Conservation (phyloP, 306 rosid genomes). For the Ammopiptanthus mongolicus region DNA sequence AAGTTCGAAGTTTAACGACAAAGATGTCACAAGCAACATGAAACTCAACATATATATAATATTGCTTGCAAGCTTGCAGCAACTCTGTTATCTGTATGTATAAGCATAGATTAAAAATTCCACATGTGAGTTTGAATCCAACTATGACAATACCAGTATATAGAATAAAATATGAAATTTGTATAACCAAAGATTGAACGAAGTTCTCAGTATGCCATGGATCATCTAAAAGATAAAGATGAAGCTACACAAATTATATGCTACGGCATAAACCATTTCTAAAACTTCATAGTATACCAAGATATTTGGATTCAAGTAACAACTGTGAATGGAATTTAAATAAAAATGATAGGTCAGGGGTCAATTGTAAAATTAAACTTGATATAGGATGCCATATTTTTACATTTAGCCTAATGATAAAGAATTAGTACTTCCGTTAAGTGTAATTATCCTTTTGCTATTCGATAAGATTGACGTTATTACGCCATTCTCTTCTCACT, state of each 20-base stretch:
- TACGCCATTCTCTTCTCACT: not conserved
- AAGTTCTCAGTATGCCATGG: not conserved
- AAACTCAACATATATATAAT: not conserved
- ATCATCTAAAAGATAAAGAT: not conserved
- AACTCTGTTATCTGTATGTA: not conserved
- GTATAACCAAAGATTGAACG: not conserved
- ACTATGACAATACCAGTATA: not conserved
- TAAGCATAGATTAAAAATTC: not conserved
- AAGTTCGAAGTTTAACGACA: not conserved
- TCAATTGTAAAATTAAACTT: not conserved
- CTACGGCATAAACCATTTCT: not conserved
- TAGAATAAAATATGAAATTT: not conserved
- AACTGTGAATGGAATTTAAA: not conserved
- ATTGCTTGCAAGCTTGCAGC: constrained; percentile 37
- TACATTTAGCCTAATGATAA: not conserved
- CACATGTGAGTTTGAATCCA: constrained; percentile 11
- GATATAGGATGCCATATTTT: not conserved
- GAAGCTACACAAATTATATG: not conserved
- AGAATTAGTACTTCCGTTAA: not conserved
- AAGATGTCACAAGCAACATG: not conserved
- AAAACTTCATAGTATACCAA: not conserved
- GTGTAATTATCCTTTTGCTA: not conserved
- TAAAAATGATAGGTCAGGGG: not conserved
- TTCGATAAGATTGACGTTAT: not conserved
- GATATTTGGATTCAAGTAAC: not conserved